Conservation (phyloP, 108 stramenopile genomes). For the Bacterosira constricta region DNA sequence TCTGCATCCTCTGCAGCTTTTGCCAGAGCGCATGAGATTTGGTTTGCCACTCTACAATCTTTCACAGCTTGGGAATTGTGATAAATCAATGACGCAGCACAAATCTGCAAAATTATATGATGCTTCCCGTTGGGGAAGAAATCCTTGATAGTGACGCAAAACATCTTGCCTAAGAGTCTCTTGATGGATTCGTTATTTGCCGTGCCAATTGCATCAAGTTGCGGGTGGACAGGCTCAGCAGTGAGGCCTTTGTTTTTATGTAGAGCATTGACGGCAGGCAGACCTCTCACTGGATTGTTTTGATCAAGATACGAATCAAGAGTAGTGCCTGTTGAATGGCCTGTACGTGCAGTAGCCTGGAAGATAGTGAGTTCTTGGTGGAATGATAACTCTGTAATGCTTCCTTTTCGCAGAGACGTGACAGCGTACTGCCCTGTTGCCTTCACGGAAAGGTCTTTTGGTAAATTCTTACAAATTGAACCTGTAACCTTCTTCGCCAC, state of each 20-base stretch:
- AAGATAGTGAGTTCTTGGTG: too few relatives aligned
- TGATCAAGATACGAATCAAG: background rate
- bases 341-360: too few relatives aligned
- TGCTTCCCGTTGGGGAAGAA: background rate
- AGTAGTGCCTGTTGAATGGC: background rate
- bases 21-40: background rate
- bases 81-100: background rate
- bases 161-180: background rate
- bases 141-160: background rate
- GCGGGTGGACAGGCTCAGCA: background rate
- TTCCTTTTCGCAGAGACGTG: too few relatives aligned
- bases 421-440: too few relatives aligned
- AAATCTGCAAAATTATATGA: background rate
- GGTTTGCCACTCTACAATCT: background rate
- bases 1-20: background rate
- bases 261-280: background rate
- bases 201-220: background rate
- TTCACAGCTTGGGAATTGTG: background rate
- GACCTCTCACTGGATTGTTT: background rate
- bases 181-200: background rate
- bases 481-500: too few relatives aligned
- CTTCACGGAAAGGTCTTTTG: too few relatives aligned
- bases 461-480: too few relatives aligned
- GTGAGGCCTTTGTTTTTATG: background rate
- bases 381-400: too few relatives aligned